Base-by-base conservation (phyloP, 2,329 filamentous ascomycete genomes). In the Periconia digitata region DNA sequence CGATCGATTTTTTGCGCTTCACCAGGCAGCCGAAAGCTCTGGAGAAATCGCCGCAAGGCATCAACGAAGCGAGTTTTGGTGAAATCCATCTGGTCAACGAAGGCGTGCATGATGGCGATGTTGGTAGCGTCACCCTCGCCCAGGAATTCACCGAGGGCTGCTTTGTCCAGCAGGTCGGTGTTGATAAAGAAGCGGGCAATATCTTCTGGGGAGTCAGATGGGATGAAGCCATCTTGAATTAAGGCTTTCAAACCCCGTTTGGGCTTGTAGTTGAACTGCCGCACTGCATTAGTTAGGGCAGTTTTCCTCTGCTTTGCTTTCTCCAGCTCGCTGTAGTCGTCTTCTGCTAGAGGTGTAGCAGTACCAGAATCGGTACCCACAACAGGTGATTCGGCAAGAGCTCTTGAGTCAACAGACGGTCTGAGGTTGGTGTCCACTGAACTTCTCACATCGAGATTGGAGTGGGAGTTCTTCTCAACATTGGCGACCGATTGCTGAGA, bases 1-100 rank as follows among this genome's bases (percentile, higher is more conserved):
- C 94, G 89, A 83, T 99, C 94, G 58, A 99, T 99, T 76, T 99
- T 99, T 69, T 99, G 94, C 0, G 92, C 92, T 72, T 99, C 94
- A 51, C 94, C 94, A 0, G 94, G 94, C 13, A 99, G 77, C 54
- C 94, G 87, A 77, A 99, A 99, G 22, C 90, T 89, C 70, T 99
- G 94, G 12, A 99, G 76, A 63, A 99, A 99, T 49, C 90, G 86
- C 32, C 94, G 85, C 21, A 99, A 76, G 13, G 94, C 87, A 71
- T 96, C 92, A 6, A 96, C 92, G 61, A 99, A 99, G 2, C 92
- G 86, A 46, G 86, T 90, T 70, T 92, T 92, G 8, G 84, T 82
- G 60, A 99, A 99, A 40, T 97, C 89, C 91, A 99, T 96, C 17
- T 80, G 76, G 61, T 99, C 92, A 12, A 99, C 92, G 71, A 99